Percentiles rank a stretch among this genome's conserved stretches.
These are phyloP conservation scores for Micractinium sp. DNA, from an alignment of 139 green algal genomes.

Conservation along the genomic window DNA sequence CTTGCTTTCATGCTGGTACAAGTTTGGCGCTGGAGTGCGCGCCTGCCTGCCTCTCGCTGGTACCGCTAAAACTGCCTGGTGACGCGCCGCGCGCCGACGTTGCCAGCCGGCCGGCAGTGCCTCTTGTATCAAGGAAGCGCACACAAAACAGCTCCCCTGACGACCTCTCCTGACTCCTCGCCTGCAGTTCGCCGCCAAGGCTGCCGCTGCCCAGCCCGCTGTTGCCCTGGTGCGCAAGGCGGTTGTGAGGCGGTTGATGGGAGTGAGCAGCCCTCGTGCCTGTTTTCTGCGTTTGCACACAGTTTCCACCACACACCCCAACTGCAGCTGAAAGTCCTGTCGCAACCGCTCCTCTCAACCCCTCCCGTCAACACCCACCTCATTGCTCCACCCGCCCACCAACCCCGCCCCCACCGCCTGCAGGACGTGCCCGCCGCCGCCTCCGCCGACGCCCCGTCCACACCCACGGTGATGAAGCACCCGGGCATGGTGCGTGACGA, in stretches of 20 bases:
- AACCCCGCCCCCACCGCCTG: neutral
- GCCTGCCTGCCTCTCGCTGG: neutral
- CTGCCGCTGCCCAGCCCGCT: neutral
- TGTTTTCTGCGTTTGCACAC: neutral
- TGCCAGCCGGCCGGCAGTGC: neutral
- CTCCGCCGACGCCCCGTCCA: neutral
- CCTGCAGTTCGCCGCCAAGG: conserved; percentile 2
- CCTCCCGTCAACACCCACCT: neutral
- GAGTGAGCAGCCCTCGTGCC: neutral
- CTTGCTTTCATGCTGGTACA: too few relatives aligned
- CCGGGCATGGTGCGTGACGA: conserved; percentile 10
- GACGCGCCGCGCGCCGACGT: neutral
- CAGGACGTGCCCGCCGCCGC: neutral
- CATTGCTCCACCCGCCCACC: neutral
- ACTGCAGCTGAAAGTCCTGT: neutral
- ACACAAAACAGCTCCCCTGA: too few relatives aligned
- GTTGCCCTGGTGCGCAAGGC: neutral
- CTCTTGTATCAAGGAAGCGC: neutral
- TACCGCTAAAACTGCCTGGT: neutral
- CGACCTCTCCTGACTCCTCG: neutral
- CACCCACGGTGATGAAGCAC: neutral
- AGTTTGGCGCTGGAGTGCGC: too few relatives aligned
- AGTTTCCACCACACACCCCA: too few relatives aligned
- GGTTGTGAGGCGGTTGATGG: neutral
- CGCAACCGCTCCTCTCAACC: neutral